phyloP scores from a whole-genome alignment of 139 green algal genomes.

The Pseudopediastrum boryanum region DNA sequence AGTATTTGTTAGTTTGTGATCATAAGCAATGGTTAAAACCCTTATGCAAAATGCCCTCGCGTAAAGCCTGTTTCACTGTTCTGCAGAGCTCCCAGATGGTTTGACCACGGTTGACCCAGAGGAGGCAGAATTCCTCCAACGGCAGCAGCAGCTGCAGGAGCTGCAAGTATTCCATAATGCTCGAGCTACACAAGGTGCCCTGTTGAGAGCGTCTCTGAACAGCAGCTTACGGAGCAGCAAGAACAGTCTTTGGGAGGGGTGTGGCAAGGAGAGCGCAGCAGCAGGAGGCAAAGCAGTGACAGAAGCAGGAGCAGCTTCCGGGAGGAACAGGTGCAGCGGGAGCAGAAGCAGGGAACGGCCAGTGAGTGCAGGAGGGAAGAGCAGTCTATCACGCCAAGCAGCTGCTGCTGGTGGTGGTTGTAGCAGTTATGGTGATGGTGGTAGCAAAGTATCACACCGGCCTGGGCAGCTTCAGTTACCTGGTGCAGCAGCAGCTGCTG shows the following conservation, averaged over 20 bases:
- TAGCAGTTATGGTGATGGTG: too few species aligned
- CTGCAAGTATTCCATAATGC: conserved; percentile 11
- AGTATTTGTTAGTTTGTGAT: too few species aligned
- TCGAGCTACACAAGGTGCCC: conserved; percentile 14
- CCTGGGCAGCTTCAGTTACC: too few species aligned
- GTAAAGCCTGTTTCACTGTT: too few species aligned
- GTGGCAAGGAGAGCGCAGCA: neutral
- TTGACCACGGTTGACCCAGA: conserved; percentile 13
- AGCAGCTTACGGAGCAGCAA: conserved; percentile 6
- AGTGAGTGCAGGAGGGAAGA: neutral
- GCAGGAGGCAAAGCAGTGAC: neutral
- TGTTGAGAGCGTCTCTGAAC: conserved; percentile 1
- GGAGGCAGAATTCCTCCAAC: conserved; percentile 5
- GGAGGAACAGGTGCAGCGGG: too few species aligned
- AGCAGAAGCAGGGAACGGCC: neutral
- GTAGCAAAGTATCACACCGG: too few species aligned
- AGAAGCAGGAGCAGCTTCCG: neutral
- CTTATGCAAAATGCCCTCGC: too few species aligned
- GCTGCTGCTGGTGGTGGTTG: neutral
- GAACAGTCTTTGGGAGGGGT: neutral
- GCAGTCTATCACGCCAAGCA: neutral
- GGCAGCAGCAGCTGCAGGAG: conserved; percentile 11
- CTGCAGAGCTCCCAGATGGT: neutral
- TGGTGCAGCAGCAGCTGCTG: too few species aligned
- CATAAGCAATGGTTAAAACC: too few species aligned